Evolutionary conservation across 495 filamentous ascomycete species (phyloP).

Genomic region (Penicillium canariense): DNA sequence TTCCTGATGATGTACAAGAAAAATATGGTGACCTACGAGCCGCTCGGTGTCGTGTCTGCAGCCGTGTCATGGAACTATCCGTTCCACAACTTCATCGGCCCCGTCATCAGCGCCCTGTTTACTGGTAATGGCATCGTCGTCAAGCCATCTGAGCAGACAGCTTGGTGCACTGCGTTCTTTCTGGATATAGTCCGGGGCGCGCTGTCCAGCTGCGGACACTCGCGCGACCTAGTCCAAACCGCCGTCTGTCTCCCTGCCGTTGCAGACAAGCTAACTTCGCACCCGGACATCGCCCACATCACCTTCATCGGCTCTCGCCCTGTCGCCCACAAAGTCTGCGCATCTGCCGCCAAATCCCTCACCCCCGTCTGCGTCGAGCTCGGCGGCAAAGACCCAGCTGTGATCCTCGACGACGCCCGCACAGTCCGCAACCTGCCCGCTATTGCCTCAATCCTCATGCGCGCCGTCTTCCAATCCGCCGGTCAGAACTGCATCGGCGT

Average conservation of each 20-base stretch:
- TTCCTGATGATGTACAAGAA: conserved; percentile 94
- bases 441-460: conserved; percentile 78
- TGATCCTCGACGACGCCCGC: conserved; percentile 75
- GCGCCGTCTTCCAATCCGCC: conserved; percentile 92
- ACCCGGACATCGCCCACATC: conserved; percentile 79
- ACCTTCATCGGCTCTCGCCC: conserved; percentile 96
- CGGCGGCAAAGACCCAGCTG: conserved; percentile 93
- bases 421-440: conserved; percentile 58
- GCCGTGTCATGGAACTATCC: conserved; percentile 96
- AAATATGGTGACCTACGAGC: conserved; percentile 88
- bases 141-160: conserved; percentile 90
- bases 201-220: conserved; percentile 78
- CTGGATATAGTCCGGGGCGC: conserved; percentile 72
- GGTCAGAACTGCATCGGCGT: conserved; percentile 98
- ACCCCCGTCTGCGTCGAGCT: conserved; percentile 86
- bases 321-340: conserved; percentile 84
- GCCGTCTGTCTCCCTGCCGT: conserved; percentile 83
- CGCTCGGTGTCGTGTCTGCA: conserved; percentile 87
- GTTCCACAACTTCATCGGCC: conserved; percentile 92
- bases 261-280: conserved; percentile 79
- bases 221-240: conserved; percentile 77
- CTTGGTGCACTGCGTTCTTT: conserved; percentile 85
- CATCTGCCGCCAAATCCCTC: conserved; percentile 76
- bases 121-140: conserved; percentile 89
- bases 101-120: conserved; percentile 87